A percentile compares a stretch with the other conserved stretches of the same genome.
Evolutionary conservation across 148 eudicot genomes (phyloP).

Genomic region (Euryodendron excelsum): DNA sequence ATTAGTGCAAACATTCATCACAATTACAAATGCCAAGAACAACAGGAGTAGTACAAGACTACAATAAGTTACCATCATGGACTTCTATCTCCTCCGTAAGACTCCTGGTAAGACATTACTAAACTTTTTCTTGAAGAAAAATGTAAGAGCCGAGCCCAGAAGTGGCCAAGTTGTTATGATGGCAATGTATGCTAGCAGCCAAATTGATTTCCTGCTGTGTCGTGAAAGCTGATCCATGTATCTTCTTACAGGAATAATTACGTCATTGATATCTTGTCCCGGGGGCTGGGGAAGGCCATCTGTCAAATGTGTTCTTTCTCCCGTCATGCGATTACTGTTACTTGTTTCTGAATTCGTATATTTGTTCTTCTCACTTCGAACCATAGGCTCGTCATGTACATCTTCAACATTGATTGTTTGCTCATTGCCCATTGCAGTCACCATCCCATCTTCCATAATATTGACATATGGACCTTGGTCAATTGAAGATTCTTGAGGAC

Average conservation of each 20-base stretch:
- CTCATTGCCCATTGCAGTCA: slow-evolving; percentile 45
- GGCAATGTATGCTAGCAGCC: slow-evolving; percentile 79
- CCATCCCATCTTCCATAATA: slow-evolving; percentile 53
- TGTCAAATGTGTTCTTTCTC: slow-evolving; percentile 17
- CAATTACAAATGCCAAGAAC: not conserved
- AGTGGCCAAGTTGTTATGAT: slow-evolving; percentile 69
- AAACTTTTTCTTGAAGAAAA: slow-evolving; percentile 55
- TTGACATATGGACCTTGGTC: slow-evolving; percentile 72
- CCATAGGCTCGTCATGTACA: slow-evolving; percentile 14
- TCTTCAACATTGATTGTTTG: slow-evolving; percentile 28
- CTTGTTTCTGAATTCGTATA: slow-evolving; percentile 7
- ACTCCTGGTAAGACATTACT: slow-evolving; percentile 26
- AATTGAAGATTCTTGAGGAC: slow-evolving; percentile 47
- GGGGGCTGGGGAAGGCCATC: slow-evolving; percentile 17
- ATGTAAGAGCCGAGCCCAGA: slow-evolving; percentile 54
- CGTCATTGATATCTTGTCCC: slow-evolving; percentile 22
- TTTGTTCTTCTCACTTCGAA: slow-evolving; percentile 21
- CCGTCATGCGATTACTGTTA: not conserved
- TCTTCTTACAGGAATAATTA: slow-evolving; percentile 38
- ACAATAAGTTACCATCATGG: not conserved
- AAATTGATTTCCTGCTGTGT: slow-evolving; percentile 56
- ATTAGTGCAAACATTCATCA: not conserved
- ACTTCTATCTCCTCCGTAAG: slow-evolving; percentile 29
- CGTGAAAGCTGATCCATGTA: slow-evolving; percentile 61
- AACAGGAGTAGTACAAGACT: not conserved